Percentiles rank a stretch among this genome's conserved stretches.
These are phyloP conservation scores for Trichosporon faecale DNA, from an alignment of 1,284 basidiomycete species.

Conservation along the genomic window DNA sequence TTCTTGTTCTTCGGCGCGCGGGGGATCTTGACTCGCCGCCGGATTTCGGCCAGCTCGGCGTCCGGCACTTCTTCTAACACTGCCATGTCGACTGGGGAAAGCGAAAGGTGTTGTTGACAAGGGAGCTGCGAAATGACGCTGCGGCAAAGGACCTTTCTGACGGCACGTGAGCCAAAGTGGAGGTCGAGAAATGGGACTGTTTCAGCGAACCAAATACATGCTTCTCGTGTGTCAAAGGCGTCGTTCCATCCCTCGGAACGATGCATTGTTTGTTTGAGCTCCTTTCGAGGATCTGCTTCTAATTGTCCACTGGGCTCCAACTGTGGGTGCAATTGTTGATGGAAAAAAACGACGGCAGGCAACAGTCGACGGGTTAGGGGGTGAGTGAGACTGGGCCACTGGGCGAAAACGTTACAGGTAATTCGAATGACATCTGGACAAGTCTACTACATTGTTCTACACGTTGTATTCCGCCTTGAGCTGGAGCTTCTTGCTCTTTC, in stretches of 20 bases:
- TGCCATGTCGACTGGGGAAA: background rate
- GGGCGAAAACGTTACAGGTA: background rate
- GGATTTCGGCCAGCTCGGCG: background rate
- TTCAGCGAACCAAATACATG: conserved; percentile 57
- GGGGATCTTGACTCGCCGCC: background rate
- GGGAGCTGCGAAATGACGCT: background rate
- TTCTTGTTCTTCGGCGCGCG: background rate
- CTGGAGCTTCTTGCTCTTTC: conserved; percentile 26
- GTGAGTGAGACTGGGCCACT: too few species aligned
- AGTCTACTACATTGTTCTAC: conserved; percentile 22
- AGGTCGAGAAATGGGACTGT: conserved; percentile 61
- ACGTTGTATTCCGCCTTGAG: conserved; percentile 30
- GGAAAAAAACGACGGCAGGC: too few species aligned
- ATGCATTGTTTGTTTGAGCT: background rate
- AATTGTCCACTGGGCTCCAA: too few species aligned
- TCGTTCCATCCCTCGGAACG: background rate
- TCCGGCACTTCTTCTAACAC: background rate
- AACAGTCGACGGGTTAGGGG: too few species aligned
- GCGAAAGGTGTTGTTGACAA: background rate
- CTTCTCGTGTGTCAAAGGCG: background rate
- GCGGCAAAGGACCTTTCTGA: conserved; percentile 58
- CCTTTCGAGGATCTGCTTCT: too few species aligned
- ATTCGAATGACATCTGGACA: conserved; percentile 42
- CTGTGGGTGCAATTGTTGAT: too few species aligned
- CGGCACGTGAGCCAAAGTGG: conserved; percentile 1